Evolutionary conservation across 495 filamentous ascomycete species (phyloP).

Genomic region (Thozetella sp.): DNA sequence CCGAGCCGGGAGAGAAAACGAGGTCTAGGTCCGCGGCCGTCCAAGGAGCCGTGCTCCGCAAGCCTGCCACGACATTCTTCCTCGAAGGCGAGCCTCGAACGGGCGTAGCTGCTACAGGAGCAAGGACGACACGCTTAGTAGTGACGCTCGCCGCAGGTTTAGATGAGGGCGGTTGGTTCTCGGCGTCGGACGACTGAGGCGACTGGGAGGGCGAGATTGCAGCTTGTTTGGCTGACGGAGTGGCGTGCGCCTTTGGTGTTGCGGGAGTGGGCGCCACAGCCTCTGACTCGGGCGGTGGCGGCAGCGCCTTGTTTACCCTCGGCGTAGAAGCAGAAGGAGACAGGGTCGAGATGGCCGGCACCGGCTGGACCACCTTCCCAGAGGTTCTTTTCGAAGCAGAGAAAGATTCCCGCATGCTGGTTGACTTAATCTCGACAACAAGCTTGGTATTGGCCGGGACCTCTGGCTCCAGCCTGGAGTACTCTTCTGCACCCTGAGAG

Average conservation of each 20-base stretch:
- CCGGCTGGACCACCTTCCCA: neutral
- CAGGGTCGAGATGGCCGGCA: neutral
- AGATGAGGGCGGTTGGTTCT: constrained; percentile 74
- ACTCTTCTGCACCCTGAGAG: constrained; percentile 13
- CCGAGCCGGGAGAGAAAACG: constrained; percentile 54
- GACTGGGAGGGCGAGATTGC: constrained; percentile 58
- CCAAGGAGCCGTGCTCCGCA: constrained; percentile 71
- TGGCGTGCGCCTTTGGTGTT: constrained; percentile 29
- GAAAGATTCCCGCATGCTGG: constrained; percentile 9
- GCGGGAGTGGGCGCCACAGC: constrained; percentile 22
- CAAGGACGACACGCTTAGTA: constrained; percentile 34
- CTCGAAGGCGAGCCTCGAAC: constrained; percentile 62
- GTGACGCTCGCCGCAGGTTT: constrained; percentile 42
- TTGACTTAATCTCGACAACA: constrained; percentile 8
- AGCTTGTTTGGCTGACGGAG: constrained; percentile 37
- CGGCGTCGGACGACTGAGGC: constrained; percentile 78
- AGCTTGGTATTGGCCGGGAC: constrained; percentile 9
- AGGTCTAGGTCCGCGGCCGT: constrained; percentile 70
- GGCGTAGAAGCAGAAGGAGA: constrained; percentile 11
- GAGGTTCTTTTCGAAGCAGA: neutral
- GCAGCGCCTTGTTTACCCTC: constrained; percentile 28
- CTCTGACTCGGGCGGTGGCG: constrained; percentile 23
- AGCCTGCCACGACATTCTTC: constrained; percentile 56
- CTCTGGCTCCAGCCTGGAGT: constrained; percentile 9
- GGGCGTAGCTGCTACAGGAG: constrained; percentile 61